Percentiles rank a stretch among this genome's conserved stretches.
Evolutionary conservation across 306 rosid genomes (phyloP).

Genomic region (Amphicarpaea edgeworthii): DNA sequence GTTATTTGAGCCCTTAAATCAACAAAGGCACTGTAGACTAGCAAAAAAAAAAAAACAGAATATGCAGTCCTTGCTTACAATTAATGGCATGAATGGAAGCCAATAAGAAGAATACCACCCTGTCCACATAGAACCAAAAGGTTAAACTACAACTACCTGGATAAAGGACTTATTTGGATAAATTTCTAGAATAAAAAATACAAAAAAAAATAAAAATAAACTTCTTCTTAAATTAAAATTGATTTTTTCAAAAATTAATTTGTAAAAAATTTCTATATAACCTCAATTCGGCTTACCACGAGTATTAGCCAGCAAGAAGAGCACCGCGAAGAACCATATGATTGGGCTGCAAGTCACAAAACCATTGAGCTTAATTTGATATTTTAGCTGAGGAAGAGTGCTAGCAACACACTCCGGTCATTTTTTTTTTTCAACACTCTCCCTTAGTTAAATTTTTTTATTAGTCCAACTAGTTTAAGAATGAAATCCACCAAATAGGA

Average conservation of each 20-base stretch:
- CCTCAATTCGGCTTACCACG: conserved; percentile 73
- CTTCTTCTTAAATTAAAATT: too few species aligned
- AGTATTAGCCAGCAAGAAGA: conserved; percentile 65
- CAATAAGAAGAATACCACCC: conserved; percentile 74
- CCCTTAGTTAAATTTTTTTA: too few species aligned
- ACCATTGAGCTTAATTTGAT: conserved; percentile 2
- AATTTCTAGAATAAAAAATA: too few species aligned
- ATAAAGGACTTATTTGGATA: too few species aligned
- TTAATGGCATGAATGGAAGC: conserved; percentile 79
- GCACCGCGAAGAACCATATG: conserved; percentile 76
- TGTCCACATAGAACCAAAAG: conserved; percentile 44
- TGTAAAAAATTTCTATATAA: too few species aligned
- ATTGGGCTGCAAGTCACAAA: conserved; percentile 70
- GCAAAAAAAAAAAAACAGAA: not conserved
- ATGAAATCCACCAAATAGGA: not conserved
- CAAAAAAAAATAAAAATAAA: too few species aligned
- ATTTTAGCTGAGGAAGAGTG: not conserved
- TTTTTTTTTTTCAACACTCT: too few species aligned
- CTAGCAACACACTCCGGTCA: too few species aligned
- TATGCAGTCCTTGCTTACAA: conserved; percentile 59
- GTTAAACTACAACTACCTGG: not conserved
- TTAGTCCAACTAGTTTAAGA: not conserved
- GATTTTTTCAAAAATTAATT: too few species aligned
- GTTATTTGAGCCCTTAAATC: not conserved
- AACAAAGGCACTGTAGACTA: conserved; percentile 11